These are phyloP conservation scores for Cryptosporidium sp. DNA, from an alignment of 169 alveolate species.

Conservation along the genomic window DNA sequence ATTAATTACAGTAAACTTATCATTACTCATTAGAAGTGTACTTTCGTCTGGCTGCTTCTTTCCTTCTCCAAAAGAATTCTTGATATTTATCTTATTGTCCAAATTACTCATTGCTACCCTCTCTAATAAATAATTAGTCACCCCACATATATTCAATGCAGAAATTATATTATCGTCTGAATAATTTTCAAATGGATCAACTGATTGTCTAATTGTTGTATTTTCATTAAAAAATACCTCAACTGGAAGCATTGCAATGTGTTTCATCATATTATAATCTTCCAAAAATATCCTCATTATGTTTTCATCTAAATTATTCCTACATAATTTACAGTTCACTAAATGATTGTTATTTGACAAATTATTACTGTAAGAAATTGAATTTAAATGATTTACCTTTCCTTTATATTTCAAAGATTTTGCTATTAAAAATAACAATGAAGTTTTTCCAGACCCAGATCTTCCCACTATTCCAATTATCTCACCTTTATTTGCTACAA, in stretches of 20 bases:
- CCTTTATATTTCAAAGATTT: conserved; percentile 38
- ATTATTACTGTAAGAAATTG: neutral
- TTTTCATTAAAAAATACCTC: conserved; percentile 59
- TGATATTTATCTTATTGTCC: neutral
- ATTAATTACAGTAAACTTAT: neutral
- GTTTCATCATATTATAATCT: conserved; percentile 10
- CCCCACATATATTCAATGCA: conserved; percentile 53
- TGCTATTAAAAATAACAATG: conserved; percentile 57
- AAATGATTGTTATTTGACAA: neutral
- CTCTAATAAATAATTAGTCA: conserved; percentile 6
- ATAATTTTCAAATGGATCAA: conserved; percentile 51
- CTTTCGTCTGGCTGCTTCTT: neutral
- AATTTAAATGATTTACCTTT: neutral
- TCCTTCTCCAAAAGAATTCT: neutral
- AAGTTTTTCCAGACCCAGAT: conserved; percentile 74
- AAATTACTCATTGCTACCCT: neutral
- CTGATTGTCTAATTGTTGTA: conserved; percentile 27
- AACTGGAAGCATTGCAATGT: conserved; percentile 70
- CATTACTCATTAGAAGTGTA: neutral
- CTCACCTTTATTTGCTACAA: conserved; percentile 47
- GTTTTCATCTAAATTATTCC: conserved; percentile 12
- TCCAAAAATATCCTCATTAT: conserved; percentile 15
- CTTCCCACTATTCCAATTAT: conserved; percentile 69
- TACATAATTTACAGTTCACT: conserved; percentile 25
- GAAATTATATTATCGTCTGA: conserved; percentile 32